phyloP scores from a whole-genome alignment of 805 yeast species.

The Pichia nakasei region DNA sequence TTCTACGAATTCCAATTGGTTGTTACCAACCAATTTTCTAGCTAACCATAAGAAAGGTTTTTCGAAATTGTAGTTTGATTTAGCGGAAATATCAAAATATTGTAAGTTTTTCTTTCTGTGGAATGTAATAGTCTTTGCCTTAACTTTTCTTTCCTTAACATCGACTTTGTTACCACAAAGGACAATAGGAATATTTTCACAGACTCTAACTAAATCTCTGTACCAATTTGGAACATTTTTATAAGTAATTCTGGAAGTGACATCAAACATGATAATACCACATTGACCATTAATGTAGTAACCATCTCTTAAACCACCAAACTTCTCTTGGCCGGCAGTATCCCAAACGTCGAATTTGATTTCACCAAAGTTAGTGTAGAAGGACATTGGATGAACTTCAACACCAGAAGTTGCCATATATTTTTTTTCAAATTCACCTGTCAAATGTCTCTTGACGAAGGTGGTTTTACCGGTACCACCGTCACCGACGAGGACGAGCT shows the following conservation, averaged over 20 bases:
- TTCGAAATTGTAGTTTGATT: conserved; percentile 98
- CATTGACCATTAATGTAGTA: conserved; percentile 99
- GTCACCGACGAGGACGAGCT: conserved; percentile 98
- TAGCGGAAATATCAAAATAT: conserved; percentile 98
- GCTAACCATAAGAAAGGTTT: conserved; percentile 99
- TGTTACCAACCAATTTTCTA: conserved; percentile 97
- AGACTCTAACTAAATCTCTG: conserved; percentile 98
- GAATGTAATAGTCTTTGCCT: conserved; percentile 99
- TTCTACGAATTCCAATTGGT: conserved; percentile 96
- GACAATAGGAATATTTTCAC: conserved; percentile 99
- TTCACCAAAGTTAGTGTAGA: conserved; percentile 98
- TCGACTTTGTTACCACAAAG: conserved; percentile 99
- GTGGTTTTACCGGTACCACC: conserved; percentile 99
- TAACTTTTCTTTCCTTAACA: conserved; percentile 99
- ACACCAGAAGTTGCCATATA: conserved; percentile 99
- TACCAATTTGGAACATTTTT: conserved; percentile 99
- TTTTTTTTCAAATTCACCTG: conserved; percentile 98
- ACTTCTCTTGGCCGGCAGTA: conserved; percentile 99
- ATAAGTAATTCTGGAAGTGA: conserved; percentile 97
- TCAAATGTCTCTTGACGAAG: conserved; percentile 97
- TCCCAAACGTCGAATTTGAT: conserved; percentile 99
- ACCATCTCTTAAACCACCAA: conserved; percentile 99
- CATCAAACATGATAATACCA: conserved; percentile 99
- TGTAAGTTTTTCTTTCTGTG: conserved; percentile 99
- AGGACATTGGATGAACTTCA: conserved; percentile 96